Evolutionary conservation across 495 filamentous ascomycete species (phyloP).

Genomic region (Lepidopterella palustris): DNA sequence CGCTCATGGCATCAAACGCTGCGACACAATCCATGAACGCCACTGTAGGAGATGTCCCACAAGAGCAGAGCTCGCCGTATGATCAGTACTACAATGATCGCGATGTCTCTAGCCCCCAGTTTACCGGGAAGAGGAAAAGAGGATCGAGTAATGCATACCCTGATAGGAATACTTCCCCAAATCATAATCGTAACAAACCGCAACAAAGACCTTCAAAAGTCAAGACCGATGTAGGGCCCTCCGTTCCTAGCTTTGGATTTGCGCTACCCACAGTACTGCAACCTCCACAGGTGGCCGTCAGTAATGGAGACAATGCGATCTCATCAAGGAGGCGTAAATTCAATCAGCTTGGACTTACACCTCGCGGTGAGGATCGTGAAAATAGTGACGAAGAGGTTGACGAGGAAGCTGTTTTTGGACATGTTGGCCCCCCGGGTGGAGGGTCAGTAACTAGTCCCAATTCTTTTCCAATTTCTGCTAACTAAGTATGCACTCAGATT

Average conservation of each 20-base stretch:
- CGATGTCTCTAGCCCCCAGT: not conserved
- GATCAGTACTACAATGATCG: not conserved
- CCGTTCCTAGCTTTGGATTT: slow-evolving; percentile 57
- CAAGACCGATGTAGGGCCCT: slow-evolving; percentile 41
- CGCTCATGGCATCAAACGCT: slow-evolving; percentile 12
- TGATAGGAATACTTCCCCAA: not conserved
- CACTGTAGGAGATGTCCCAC: not conserved
- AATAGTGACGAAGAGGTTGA: slow-evolving; percentile 64
- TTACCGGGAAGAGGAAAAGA: not conserved
- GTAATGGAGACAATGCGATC: slow-evolving; percentile 38
- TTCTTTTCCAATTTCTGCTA: not conserved
- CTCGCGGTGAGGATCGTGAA: slow-evolving; percentile 64
- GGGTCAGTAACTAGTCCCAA: not conserved
- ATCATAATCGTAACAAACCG: not conserved
- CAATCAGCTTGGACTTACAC: slow-evolving; percentile 78
- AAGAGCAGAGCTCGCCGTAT: not conserved
- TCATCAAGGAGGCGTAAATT: slow-evolving; percentile 65
- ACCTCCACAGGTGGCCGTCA: slow-evolving; percentile 45
- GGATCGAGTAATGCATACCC: not conserved
- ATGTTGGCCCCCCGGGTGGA: not conserved
- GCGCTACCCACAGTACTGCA: slow-evolving; percentile 45
- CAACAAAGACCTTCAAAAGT: slow-evolving; percentile 19
- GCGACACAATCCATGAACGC: slow-evolving; percentile 10
- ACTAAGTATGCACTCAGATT: slow-evolving; percentile 3
- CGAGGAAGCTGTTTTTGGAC: slow-evolving; percentile 50